Conservation (phyloP, 2,329 filamentous ascomycete genomes). For the Pseudopyrenochaeta lycopersici region DNA sequence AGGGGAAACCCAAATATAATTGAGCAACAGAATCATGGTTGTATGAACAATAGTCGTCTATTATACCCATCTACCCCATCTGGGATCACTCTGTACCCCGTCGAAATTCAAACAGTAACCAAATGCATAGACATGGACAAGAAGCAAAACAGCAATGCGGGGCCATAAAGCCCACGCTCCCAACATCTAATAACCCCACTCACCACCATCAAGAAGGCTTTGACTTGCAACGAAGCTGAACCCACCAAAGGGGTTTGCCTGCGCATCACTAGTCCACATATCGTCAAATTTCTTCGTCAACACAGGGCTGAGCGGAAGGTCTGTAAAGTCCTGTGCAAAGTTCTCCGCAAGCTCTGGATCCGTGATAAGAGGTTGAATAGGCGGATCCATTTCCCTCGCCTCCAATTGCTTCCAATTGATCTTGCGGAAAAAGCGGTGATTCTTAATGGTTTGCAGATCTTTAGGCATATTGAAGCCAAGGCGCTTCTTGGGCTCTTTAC, state of each 20-base stretch:
- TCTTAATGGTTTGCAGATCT: conserved; percentile 85
- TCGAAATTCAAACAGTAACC: neutral
- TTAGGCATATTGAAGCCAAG: conserved; percentile 89
- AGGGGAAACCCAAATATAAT: too few species aligned
- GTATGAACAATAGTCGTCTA: neutral
- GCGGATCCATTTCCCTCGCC: conserved; percentile 81
- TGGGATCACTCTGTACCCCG: neutral
- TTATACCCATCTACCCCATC: neutral
- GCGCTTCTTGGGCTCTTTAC: conserved; percentile 91
- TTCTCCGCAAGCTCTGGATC: conserved; percentile 97
- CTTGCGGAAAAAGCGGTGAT: conserved; percentile 94
- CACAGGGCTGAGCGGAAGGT: conserved; percentile 80
- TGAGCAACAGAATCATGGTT: too few species aligned
- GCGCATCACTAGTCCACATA: conserved; percentile 32
- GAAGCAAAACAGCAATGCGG: neutral
- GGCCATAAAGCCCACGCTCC: neutral
- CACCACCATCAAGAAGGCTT: conserved; percentile 56
- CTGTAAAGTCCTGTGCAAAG: conserved; percentile 92
- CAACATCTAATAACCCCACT: conserved; percentile 39
- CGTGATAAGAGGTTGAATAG: conserved; percentile 92
- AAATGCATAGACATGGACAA: neutral
- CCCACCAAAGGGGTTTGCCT: conserved; percentile 60
- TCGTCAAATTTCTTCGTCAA: conserved; percentile 43
- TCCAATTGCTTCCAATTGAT: conserved; percentile 94
- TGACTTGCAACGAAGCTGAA: conserved; percentile 64